Percentiles rank a stretch among this genome's conserved stretches.
Conservation (phyloP, 2,329 filamentous ascomycete species). For the Neonectria neomacrospora region DNA sequence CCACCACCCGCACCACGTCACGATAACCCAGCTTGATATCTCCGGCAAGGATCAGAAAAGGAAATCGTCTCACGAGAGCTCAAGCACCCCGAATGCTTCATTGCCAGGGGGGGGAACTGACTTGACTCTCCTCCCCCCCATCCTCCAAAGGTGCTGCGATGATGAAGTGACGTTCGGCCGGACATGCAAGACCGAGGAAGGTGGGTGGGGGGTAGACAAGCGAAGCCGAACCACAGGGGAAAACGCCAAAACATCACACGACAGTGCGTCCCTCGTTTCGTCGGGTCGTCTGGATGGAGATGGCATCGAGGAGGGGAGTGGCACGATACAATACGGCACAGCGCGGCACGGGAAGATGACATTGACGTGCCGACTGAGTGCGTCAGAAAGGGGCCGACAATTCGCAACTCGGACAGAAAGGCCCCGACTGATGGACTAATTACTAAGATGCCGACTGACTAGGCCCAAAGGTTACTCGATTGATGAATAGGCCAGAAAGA, state of each 20-base stretch:
- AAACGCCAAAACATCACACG: conserved; percentile 3
- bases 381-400: not conserved
- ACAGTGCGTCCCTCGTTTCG: not conserved
- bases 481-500: not conserved
- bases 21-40: not conserved
- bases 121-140: too few species aligned
- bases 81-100: not conserved
- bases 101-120: not conserved
- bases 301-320: not conserved
- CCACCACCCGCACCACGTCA: not conserved
- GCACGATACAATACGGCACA: not conserved
- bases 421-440: not conserved
- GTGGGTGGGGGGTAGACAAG: not conserved
- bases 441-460: not conserved
- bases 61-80: not conserved
- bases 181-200: not conserved
- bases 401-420: not conserved
- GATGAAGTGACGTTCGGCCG: conserved; percentile 2
- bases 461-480: not conserved
- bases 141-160: not conserved
- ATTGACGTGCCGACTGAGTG: not conserved
- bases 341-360: not conserved
- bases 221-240: not conserved
- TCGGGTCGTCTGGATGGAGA: not conserved
- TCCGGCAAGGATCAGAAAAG: not conserved